These are phyloP conservation scores for Cercospora sesami DNA, from an alignment of 2,329 filamentous ascomycete species.

Conservation along the genomic window DNA sequence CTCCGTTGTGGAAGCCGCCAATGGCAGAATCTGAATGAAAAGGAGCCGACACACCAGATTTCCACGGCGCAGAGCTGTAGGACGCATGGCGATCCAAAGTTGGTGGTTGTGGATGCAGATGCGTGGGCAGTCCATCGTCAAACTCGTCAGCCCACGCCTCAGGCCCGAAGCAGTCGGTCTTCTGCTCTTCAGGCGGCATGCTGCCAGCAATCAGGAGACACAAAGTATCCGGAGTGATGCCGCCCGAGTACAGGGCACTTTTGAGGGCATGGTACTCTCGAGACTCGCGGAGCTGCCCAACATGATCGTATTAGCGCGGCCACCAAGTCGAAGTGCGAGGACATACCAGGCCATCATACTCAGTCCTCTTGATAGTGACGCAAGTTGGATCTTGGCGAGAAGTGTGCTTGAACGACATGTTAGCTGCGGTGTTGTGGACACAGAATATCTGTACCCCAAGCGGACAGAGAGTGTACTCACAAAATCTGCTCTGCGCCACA, in stretches of 20 bases:
- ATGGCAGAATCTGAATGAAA: constrained; percentile 22
- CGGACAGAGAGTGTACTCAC: constrained; percentile 23
- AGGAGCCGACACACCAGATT: constrained; percentile 16
- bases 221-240: constrained; percentile 52
- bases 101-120: constrained; percentile 3
- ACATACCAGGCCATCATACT: constrained; percentile 62
- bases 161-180: background rate
- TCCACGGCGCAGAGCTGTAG: constrained; percentile 16
- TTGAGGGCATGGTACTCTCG: constrained; percentile 57
- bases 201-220: constrained; percentile 48
- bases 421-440: constrained; percentile 15
- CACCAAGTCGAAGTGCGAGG: background rate
- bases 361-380: constrained; percentile 59
- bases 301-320: background rate
- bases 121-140: constrained; percentile 11
- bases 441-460: background rate
- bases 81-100: background rate
- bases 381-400: constrained; percentile 27
- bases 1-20: constrained; percentile 17
- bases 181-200: constrained; percentile 1
- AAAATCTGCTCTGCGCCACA: constrained; percentile 33
- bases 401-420: constrained; percentile 31
- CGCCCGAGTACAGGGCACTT: constrained; percentile 52
- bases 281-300: constrained; percentile 42
- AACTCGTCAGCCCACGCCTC: constrained; percentile 31